Evolutionary conservation across 495 filamentous ascomycete genomes (phyloP).

Genomic region (Bacidia rubella): DNA sequence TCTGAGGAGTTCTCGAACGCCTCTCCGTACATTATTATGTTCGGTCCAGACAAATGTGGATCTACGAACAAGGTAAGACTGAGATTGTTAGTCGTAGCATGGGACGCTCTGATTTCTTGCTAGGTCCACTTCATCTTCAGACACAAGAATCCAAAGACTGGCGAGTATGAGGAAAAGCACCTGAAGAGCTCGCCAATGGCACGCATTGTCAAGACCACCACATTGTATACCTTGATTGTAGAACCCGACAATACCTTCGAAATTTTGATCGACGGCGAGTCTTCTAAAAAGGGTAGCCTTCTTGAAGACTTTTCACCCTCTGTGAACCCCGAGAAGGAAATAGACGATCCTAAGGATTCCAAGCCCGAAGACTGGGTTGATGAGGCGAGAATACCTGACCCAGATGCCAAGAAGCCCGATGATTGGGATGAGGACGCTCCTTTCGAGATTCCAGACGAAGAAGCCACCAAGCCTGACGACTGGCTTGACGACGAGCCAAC

Average conservation of each 20-base stretch:
- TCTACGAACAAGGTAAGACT: slow-evolving; percentile 82
- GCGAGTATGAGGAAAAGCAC: slow-evolving; percentile 99
- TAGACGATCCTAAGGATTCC: slow-evolving; percentile 87
- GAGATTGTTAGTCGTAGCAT: background rate
- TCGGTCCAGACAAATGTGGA: slow-evolving; percentile 99
- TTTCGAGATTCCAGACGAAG: slow-evolving; percentile 87
- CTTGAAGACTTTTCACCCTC: slow-evolving; percentile 87
- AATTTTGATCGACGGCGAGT: slow-evolving; percentile 79
- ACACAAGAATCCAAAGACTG: slow-evolving; percentile 99
- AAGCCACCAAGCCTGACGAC: slow-evolving; percentile 81
- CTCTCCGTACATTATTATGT: slow-evolving; percentile 99
- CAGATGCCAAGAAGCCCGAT: slow-evolving; percentile 87
- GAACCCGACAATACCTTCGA: slow-evolving; percentile 89
- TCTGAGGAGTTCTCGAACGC: slow-evolving; percentile 95
- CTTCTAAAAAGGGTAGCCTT: slow-evolving; percentile 75
- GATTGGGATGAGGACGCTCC: slow-evolving; percentile 99
- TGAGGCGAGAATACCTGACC: slow-evolving; percentile 76
- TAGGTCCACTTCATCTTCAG: slow-evolving; percentile 99
- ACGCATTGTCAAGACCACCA: slow-evolving; percentile 75
- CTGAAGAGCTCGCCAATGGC: slow-evolving; percentile 71
- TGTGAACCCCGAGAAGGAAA: slow-evolving; percentile 92
- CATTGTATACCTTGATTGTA: slow-evolving; percentile 92
- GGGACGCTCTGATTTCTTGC: background rate
- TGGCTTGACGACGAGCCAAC: slow-evolving; percentile 90
- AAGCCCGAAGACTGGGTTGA: slow-evolving; percentile 98